These are phyloP conservation scores for Neodidymelliopsis sp. DNA, from an alignment of 2,329 filamentous ascomycete genomes.

Conservation along the genomic window DNA sequence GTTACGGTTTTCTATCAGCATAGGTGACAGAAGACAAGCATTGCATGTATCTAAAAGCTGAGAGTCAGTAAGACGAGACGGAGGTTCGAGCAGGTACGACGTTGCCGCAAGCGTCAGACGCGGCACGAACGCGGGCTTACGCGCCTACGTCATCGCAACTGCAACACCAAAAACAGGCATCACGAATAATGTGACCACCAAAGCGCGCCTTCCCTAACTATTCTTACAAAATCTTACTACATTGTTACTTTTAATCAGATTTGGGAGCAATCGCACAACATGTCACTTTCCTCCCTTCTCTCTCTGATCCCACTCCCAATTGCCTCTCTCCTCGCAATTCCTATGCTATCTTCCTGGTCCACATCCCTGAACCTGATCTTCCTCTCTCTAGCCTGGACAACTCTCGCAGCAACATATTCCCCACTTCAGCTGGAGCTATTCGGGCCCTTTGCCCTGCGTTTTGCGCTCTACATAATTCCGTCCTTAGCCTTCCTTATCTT, in stretches of 20 bases:
- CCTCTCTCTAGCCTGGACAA: constrained; percentile 91
- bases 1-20: no score
- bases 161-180: constrained; percentile 20
- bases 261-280: constrained; percentile 12
- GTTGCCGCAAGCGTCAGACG: constrained; percentile 3
- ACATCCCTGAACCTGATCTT: constrained; percentile 86
- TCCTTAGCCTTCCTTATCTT: constrained; percentile 76
- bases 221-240: no score
- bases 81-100: no score
- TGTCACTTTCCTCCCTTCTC: constrained; percentile 42
- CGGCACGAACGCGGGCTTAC: neutral
- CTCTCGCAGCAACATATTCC: constrained; percentile 78
- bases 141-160: constrained; percentile 15
- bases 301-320: constrained; percentile 50
- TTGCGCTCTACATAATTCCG: constrained; percentile 76
- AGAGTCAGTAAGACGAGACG: no score
- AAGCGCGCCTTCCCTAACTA: constrained; percentile 2
- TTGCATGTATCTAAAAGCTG: no score
- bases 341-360: constrained; percentile 75
- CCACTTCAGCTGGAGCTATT: constrained; percentile 78
- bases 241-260: no score
- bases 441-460: constrained; percentile 71
- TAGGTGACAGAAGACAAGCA: no score
- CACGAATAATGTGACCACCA: constrained; percentile 1
- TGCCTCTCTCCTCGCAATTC: constrained; percentile 73